Conservation (phyloP, 768 basidiomycete genomes). For the Tylopilus subfusipes region DNA sequence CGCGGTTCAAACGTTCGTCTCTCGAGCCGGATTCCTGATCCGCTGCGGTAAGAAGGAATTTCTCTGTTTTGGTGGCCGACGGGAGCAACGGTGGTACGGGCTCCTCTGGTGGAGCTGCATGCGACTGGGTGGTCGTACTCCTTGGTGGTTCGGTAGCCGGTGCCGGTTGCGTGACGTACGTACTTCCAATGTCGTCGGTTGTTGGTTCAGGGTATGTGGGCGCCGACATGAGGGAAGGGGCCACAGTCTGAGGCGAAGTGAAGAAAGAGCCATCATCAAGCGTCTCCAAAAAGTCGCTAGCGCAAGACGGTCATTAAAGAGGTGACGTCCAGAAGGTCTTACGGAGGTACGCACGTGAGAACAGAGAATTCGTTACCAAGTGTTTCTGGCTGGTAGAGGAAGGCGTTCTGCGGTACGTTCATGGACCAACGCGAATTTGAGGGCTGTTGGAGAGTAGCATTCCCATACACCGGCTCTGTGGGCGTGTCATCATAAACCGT, state of each 20-base stretch:
- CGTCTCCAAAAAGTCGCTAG: conserved; percentile 83
- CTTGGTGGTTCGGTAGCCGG: conserved; percentile 21
- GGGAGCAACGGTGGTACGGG: conserved; percentile 55
- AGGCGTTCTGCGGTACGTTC: conserved; percentile 46
- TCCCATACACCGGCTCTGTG: conserved; percentile 25
- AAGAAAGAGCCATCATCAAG: conserved; percentile 84
- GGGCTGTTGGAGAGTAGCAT: conserved; percentile 16
- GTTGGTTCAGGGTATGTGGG: conserved; percentile 21
- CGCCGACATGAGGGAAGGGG: conserved; percentile 49
- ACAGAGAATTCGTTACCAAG: conserved; percentile 82
- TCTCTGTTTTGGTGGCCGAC: conserved; percentile 77
- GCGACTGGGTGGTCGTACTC: conserved; percentile 21
- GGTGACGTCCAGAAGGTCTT: not conserved
- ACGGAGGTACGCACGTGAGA: conserved; percentile 52
- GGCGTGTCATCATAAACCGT: not conserved
- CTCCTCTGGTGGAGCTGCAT: conserved; percentile 33
- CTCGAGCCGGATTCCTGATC: conserved; percentile 91
- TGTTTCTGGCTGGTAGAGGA: conserved; percentile 68
- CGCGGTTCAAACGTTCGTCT: conserved; percentile 83
- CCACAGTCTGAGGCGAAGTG: conserved; percentile 48
- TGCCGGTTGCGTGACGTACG: conserved; percentile 17
- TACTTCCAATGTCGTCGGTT: conserved; percentile 4
- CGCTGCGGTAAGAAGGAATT: conserved; percentile 88
- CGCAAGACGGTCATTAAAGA: not conserved
- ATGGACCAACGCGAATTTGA: conserved; percentile 53